Percentiles rank a stretch among this genome's conserved stretches.
phyloP scores from a whole-genome alignment of 75 land plant species.

The Cunninghamia lanceolata region DNA sequence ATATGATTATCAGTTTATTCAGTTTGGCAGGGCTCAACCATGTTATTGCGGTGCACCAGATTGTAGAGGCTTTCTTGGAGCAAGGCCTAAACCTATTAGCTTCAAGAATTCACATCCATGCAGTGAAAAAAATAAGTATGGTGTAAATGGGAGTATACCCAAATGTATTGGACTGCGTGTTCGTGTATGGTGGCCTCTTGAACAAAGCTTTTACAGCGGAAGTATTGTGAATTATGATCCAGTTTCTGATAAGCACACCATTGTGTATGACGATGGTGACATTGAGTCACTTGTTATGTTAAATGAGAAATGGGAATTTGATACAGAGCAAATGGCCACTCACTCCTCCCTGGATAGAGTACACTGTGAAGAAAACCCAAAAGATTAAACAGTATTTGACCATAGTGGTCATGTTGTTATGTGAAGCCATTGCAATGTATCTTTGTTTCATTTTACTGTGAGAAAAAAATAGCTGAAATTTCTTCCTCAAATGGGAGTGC shows the following conservation, averaged over 20 bases:
- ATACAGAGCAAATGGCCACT: background rate
- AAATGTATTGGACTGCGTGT: background rate
- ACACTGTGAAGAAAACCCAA: no score
- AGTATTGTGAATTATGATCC: no score
- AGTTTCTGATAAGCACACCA: no score
- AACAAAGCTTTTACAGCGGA: background rate
- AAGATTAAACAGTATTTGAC: no score
- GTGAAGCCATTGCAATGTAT: no score
- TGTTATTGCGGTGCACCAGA: background rate
- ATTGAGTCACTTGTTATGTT: background rate
- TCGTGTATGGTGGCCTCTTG: background rate
- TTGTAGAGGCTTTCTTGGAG: background rate
- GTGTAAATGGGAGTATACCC: background rate
- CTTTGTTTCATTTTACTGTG: no score
- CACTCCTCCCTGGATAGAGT: no score
- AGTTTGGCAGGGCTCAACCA: background rate
- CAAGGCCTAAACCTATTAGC: background rate
- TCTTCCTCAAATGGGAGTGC: no score
- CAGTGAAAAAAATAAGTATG: no score
- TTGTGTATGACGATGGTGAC: background rate
- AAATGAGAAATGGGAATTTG: background rate
- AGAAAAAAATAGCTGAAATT: no score
- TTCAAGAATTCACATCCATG: no score
- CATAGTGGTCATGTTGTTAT: no score
- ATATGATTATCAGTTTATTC: constrained; percentile 85